phyloP scores from a whole-genome alignment of 352 stramenopile genomes.

The Hyaloperonospora arabidopsidis region DNA sequence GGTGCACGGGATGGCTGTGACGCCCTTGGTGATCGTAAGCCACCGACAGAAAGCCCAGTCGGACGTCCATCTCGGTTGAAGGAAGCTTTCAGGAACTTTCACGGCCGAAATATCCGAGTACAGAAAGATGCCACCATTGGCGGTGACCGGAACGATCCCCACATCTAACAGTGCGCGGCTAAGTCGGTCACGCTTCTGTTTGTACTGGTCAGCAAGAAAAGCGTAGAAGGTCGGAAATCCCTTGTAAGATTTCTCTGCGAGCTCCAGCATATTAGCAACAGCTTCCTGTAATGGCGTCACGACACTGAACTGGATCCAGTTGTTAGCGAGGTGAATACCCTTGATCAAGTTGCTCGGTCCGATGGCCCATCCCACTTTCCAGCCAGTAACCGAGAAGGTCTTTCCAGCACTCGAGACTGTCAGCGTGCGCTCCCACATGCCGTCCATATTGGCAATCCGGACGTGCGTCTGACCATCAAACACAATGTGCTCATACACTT shows the following conservation, averaged over 20 bases:
- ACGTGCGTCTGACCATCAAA: slow-evolving; percentile 71
- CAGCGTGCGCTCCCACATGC: slow-evolving; percentile 82
- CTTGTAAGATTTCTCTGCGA: slow-evolving; percentile 60
- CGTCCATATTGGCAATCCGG: slow-evolving; percentile 67
- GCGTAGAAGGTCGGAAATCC: slow-evolving; percentile 71
- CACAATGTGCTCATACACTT: slow-evolving; percentile 98
- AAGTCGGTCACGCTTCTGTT: slow-evolving; percentile 64
- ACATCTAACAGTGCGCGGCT: slow-evolving; percentile 41
- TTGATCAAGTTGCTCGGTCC: slow-evolving; percentile 68
- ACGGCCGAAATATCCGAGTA: slow-evolving; percentile 75
- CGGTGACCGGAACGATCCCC: slow-evolving; percentile 54
- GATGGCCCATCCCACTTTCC: slow-evolving; percentile 90
- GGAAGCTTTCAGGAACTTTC: slow-evolving; percentile 44
- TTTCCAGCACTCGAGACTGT: slow-evolving; percentile 89
- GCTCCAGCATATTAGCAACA: slow-evolving; percentile 69
- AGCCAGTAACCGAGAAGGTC: slow-evolving; percentile 90
- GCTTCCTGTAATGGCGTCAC: slow-evolving; percentile 82
- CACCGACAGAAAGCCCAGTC: slow-evolving; percentile 91
- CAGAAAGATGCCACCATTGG: slow-evolving; percentile 68
- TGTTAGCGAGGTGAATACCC: slow-evolving; percentile 73
- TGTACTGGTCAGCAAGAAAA: slow-evolving; percentile 69
- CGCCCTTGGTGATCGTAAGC: slow-evolving; percentile 86
- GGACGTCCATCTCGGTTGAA: slow-evolving; percentile 41
- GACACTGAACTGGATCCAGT: slow-evolving; percentile 85
- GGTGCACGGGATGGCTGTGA: slow-evolving; percentile 88